phyloP scores from a whole-genome alignment of 495 filamentous ascomycete species.

The Penicillium taxi region DNA sequence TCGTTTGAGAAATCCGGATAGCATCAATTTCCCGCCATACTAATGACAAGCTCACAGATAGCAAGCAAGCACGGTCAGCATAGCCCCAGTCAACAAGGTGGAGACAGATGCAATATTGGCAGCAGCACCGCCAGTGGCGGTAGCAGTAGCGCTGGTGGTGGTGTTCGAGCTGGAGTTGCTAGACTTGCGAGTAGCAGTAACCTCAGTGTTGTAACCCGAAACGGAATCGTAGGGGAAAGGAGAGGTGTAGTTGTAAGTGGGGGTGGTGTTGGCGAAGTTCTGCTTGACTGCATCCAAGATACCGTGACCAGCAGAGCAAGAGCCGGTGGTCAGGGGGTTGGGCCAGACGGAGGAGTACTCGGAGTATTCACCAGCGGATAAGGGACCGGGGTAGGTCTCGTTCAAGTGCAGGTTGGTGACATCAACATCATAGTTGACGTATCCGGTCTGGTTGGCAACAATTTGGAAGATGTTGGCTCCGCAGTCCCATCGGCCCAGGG shows the following conservation, averaged over 20 bases:
- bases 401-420: conserved; percentile 38
- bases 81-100: conserved; percentile 4
- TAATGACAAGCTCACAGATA: too few relatives aligned
- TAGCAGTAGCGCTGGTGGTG: background rate
- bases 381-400: conserved; percentile 38
- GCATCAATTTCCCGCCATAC: too few relatives aligned
- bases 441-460: conserved; percentile 51
- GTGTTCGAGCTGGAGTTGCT: conserved; percentile 6
- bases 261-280: conserved; percentile 21
- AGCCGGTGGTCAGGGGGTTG: conserved; percentile 29
- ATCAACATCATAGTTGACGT: conserved; percentile 44
- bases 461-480: conserved; percentile 61
- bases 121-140: conserved; percentile 1
- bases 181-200: conserved; percentile 23
- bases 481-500: conserved; percentile 62
- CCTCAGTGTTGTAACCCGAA: conserved; percentile 18
- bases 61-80: conserved; percentile 10
- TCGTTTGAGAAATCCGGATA: background rate
- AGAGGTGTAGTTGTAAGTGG: conserved; percentile 41
- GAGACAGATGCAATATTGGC: conserved; percentile 3
- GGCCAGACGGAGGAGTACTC: conserved; percentile 33
- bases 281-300: conserved; percentile 34
- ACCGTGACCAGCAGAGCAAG: conserved; percentile 38
- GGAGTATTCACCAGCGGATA: conserved; percentile 25
- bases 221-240: conserved; percentile 24